Evolutionary conservation across 768 basidiomycete species (phyloP).

Genomic region (Suillus luteus): DNA sequence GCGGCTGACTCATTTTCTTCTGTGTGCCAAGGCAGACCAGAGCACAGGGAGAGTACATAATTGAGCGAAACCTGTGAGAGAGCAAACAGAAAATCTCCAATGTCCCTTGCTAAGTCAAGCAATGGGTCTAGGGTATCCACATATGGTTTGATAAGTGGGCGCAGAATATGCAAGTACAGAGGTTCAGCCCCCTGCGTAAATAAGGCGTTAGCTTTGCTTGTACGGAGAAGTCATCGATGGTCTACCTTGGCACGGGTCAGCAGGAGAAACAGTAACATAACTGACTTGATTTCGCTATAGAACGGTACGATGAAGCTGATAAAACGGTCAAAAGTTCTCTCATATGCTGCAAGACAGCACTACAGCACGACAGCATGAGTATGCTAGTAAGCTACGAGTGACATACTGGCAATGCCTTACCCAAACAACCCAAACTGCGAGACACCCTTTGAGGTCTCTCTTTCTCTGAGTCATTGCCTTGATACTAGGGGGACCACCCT

Average conservation of each 20-base stretch:
- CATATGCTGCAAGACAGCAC: slow-evolving; percentile 71
- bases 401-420: slow-evolving; percentile 41
- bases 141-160: slow-evolving; percentile 79
- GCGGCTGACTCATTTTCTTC: slow-evolving; percentile 16
- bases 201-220: slow-evolving; percentile 13
- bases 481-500: slow-evolving; percentile 60
- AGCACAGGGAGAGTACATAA: slow-evolving; percentile 35
- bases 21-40: slow-evolving; percentile 25
- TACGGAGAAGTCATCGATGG: slow-evolving; percentile 16
- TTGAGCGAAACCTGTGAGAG: slow-evolving; percentile 43
- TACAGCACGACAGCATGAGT: slow-evolving; percentile 32
- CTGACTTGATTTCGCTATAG: slow-evolving; percentile 79
- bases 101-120: slow-evolving; percentile 59
- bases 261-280: slow-evolving; percentile 72
- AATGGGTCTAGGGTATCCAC: slow-evolving; percentile 61
- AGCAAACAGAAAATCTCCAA: slow-evolving; percentile 62
- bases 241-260: slow-evolving; percentile 74
- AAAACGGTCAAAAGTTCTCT: slow-evolving; percentile 63
- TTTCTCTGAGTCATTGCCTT: slow-evolving; percentile 76
- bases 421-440: slow-evolving; percentile 87
- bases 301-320: slow-evolving; percentile 78
- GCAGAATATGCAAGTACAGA: slow-evolving; percentile 76
- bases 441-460: slow-evolving; percentile 81
- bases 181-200: slow-evolving; percentile 77
- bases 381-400: slow-evolving; percentile 3